phyloP scores from a whole-genome alignment of 2,329 filamentous ascomycete genomes.

The Penicillium corylophilum region DNA sequence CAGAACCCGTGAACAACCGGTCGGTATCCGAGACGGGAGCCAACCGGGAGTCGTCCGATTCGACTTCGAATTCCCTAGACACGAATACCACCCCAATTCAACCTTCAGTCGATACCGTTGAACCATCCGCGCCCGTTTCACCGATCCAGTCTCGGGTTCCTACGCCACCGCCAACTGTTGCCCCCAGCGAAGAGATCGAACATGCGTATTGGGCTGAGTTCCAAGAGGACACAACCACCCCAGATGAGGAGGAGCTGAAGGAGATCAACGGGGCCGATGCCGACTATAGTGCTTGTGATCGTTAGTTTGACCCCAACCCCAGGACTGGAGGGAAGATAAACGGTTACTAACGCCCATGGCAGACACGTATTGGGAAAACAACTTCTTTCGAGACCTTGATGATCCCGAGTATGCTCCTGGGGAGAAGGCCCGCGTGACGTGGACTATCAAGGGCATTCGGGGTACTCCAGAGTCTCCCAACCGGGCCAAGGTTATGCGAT shows the following conservation, averaged over 20 bases:
- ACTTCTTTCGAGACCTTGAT: slow-evolving; percentile 55
- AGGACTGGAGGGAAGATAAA: not conserved
- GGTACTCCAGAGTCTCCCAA: slow-evolving; percentile 62
- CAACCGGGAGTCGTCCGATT: not conserved
- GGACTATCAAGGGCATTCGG: slow-evolving; percentile 59
- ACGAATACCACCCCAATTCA: not conserved
- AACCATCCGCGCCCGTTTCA: not conserved
- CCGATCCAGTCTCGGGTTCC: slow-evolving; percentile 18
- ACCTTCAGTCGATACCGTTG: not conserved
- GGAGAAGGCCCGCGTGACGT: slow-evolving; percentile 58
- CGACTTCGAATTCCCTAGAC: not conserved
- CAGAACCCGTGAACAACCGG: not conserved
- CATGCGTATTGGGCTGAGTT: slow-evolving; percentile 54
- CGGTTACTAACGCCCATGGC: slow-evolving; percentile 2
- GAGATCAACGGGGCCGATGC: slow-evolving; percentile 54
- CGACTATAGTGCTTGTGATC: slow-evolving; percentile 56
- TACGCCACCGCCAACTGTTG: slow-evolving; percentile 13
- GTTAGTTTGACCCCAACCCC: slow-evolving; percentile 30
- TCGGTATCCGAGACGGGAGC: slow-evolving; percentile 1
- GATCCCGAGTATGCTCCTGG: slow-evolving; percentile 57
- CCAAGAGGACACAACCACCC: slow-evolving; percentile 55
- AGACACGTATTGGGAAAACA: slow-evolving; percentile 59
- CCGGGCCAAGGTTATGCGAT: slow-evolving; percentile 58
- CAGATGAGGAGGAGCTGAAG: slow-evolving; percentile 59
- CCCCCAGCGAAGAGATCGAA: slow-evolving; percentile 25